Base-by-base conservation (phyloP, 2,329 filamentous ascomycete genomes). In the Apiospora malaysiana region DNA sequence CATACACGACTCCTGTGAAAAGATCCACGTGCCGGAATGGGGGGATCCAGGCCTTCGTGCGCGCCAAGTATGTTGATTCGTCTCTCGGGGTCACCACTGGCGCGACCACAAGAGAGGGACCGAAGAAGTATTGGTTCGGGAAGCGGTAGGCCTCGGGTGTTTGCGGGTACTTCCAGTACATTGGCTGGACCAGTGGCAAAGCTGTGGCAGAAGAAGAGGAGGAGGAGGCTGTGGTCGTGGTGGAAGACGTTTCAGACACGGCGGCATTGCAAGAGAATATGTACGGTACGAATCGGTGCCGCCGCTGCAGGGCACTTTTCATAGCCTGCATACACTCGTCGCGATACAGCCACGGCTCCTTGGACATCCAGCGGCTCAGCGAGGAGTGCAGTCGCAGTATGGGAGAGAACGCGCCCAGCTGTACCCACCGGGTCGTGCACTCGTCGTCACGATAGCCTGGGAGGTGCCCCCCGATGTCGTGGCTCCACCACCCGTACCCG, bases 291-390 rank as follows among this genome's bases (percentile, higher is more conserved):
- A 59, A 10, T 9, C 51, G 25, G 25, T 59, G 51, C 8, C 51
- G 51, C 27, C 21, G 27, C 3, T 32, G 51, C 14, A 59, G 18
- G 2, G 51, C 51, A 1, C 18, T 16, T 18, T 59, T 59, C 51
- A 59, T 59, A 6, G 51, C 51, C 3, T 21, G 0, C 51, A 59
- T 59, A 16, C 51, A 59, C 14, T 59, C 51, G 6, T 37, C 21
- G 16, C 51, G 51, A 16, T 59, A 59, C 51, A 59, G 51, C 51
- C 51, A 59, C 16, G 51, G 51, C 27, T 59, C 51, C 27, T 59
- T 59, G 16, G 51, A 59, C 51, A 59, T 59, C 51, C 51, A 59
- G 7, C 51, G 51, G 10, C 51, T 59, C 6, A 59, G 51, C 16
- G 51, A 21, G 4, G 51, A 59, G 14, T 59, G 51, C 2, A 37